phyloP scores from a whole-genome alignment of 306 rosid genomes.

The Quercus rubra region DNA sequence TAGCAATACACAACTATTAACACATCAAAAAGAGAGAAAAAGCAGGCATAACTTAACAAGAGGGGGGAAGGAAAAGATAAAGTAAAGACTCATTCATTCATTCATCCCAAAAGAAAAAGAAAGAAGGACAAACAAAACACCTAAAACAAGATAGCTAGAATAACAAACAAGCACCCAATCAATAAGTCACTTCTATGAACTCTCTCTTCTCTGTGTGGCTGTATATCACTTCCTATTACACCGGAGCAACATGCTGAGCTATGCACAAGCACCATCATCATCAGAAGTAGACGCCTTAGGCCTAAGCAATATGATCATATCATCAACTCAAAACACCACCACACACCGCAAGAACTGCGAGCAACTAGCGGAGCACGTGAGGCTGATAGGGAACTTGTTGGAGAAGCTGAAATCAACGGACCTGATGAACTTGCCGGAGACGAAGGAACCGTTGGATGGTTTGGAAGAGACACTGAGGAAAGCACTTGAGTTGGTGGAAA shows the following conservation, averaged over 20 bases:
- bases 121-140: background rate
- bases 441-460: constrained; percentile 33
- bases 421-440: constrained; percentile 21
- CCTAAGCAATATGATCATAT: constrained; percentile 14
- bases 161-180: background rate
- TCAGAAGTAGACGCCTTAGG: background rate
- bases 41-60: background rate
- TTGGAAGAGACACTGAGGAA: constrained; percentile 23
- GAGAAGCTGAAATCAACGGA: constrained; percentile 31
- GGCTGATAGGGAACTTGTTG: constrained; percentile 22
- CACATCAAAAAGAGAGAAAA: background rate
- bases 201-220: background rate
- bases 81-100: too few relatives aligned
- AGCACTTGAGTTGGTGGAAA: constrained; percentile 28
- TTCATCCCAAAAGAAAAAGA: background rate
- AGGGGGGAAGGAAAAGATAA: too few relatives aligned
- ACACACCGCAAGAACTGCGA: constrained; percentile 35
- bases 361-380: constrained; percentile 31
- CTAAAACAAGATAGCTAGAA: background rate
- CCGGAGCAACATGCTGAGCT: constrained; percentile 5
- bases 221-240: background rate
- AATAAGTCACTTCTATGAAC: background rate
- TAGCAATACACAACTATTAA: too few relatives aligned
- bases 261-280: background rate
- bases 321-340: constrained; percentile 23